These are phyloP conservation scores for Backusella mclennaniae DNA, from an alignment of 192 early-diverging fungal species.

Conservation along the genomic window DNA sequence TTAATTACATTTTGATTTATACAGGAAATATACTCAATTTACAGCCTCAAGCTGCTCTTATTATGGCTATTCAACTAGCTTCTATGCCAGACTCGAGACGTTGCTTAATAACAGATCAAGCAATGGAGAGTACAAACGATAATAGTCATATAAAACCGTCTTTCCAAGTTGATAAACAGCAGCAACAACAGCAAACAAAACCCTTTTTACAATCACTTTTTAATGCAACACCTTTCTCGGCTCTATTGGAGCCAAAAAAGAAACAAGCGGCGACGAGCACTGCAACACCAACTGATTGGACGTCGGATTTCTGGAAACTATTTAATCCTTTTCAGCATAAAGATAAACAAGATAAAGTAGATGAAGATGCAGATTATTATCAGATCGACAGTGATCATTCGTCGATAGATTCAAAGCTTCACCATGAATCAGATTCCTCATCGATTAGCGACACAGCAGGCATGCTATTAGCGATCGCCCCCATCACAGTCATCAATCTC, in stretches of 20 bases:
- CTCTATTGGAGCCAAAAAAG: not conserved
- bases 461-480: constrained; percentile 6
- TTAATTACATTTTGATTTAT: not conserved
- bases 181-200: constrained; percentile 4
- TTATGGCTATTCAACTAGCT: constrained; percentile 19
- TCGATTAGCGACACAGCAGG: not conserved
- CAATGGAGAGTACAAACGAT: not conserved
- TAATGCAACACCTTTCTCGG: not conserved
- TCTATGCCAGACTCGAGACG: constrained; percentile 5
- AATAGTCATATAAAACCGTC: not conserved
- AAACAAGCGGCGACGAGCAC: not conserved
- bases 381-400: constrained; percentile 12
- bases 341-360: not conserved
- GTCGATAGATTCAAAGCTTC: not conserved
- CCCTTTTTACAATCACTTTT: constrained; percentile 13
- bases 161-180: not conserved
- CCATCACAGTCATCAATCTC: not conserved
- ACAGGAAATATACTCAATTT: constrained; percentile 18
- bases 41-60: constrained; percentile 19
- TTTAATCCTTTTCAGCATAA: not conserved
- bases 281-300: constrained; percentile 9
- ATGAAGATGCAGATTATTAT: constrained; percentile 10
- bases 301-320: constrained; percentile 15
- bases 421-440: not conserved
- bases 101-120: not conserved